phyloP scores from a whole-genome alignment of 2,329 filamentous ascomycete genomes.

The Tolypocladium paradoxum region DNA sequence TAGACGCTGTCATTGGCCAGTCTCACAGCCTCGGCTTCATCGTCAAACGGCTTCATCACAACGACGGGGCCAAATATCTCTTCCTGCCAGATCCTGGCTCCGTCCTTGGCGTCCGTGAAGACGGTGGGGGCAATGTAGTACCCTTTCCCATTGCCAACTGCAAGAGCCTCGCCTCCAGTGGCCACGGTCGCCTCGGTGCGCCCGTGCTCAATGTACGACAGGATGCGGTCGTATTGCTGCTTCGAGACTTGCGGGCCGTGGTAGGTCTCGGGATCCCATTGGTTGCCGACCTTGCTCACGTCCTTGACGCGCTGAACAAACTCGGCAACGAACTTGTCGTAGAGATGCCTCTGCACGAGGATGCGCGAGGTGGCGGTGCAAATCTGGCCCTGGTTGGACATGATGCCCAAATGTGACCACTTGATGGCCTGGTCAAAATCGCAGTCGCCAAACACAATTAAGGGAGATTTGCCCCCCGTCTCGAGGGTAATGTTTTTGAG shows the following conservation, averaged over 20 bases:
- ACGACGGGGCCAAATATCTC: constrained; percentile 36
- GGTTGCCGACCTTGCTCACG: constrained; percentile 57
- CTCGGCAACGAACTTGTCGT: constrained; percentile 50
- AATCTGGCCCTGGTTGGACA: constrained; percentile 53
- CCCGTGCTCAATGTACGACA: constrained; percentile 60
- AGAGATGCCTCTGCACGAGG: constrained; percentile 49
- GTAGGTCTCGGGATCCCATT: constrained; percentile 57
- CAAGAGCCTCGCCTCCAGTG: constrained; percentile 46
- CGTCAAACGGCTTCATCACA: constrained; percentile 28
- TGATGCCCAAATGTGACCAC: constrained; percentile 37
- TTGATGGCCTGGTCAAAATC: constrained; percentile 60
- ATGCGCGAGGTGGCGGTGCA: constrained; percentile 56
- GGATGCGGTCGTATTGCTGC: constrained; percentile 57
- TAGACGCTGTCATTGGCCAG: constrained; percentile 44
- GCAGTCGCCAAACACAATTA: constrained; percentile 55
- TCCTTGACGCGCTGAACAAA: constrained; percentile 50
- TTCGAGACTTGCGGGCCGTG: constrained; percentile 67
- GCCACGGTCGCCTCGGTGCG: constrained; percentile 62
- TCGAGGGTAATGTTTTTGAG: constrained; percentile 58
- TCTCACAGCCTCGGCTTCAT: constrained; percentile 28
- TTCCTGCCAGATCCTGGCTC: constrained; percentile 34
- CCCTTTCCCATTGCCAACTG: constrained; percentile 22
- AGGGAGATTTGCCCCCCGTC: constrained; percentile 55
- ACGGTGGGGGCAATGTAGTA: constrained; percentile 36
- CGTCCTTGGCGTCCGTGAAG: constrained; percentile 27